Evolutionary conservation across 441 rosid species (phyloP), one percentile per base, ranked within the genome.

Genomic region (Gossypium schwendimanii): DNA sequence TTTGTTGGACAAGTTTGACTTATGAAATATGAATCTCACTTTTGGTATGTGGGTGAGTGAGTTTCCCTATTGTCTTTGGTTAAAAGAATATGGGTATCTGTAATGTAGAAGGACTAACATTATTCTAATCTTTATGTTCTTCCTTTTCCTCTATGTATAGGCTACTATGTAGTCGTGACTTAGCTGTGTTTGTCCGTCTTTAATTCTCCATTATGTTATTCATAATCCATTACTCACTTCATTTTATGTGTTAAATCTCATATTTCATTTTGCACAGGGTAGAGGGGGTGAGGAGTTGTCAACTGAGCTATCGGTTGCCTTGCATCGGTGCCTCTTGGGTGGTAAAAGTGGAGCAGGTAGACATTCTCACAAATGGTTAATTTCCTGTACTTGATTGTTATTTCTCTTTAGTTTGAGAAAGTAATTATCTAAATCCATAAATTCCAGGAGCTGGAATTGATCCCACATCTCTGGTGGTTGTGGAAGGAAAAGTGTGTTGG

Each of bases 211-310:
- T 10, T 3, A 7, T 24, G 66, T 58, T 33, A 41, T 52, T 52
- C 59, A 15, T 52, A 17, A 62, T 72, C 15, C 55, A 14, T 10
- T 45, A 59, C 55, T 65, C 54, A 12, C 64, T 61, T 58, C 0
- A 41, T 39, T 75, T 76, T 47, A 10, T 3, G 28, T 36, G 23
- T 75, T 71, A 82, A 70, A 44, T 45, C 69, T 52, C 63, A 11
- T 49, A 12, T 66, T 24, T 23, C 21, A 47, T 62, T 69, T 75
- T 70, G 15, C 63, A 55, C 80, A 92, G 98, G 97, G 96, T 26
- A 89, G 93, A 83, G 97, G 97, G 12, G 97, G 93, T 47, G 97
- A 92, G 81, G 98, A 84, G 71, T 70, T 90, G 78, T 92, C 96
- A 49, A 62, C 87, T 71, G 97, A 92, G 79, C 97, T 92, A 75